phyloP scores from a whole-genome alignment of 2,329 filamentous ascomycete species.

The Colletotrichum camelliae region DNA sequence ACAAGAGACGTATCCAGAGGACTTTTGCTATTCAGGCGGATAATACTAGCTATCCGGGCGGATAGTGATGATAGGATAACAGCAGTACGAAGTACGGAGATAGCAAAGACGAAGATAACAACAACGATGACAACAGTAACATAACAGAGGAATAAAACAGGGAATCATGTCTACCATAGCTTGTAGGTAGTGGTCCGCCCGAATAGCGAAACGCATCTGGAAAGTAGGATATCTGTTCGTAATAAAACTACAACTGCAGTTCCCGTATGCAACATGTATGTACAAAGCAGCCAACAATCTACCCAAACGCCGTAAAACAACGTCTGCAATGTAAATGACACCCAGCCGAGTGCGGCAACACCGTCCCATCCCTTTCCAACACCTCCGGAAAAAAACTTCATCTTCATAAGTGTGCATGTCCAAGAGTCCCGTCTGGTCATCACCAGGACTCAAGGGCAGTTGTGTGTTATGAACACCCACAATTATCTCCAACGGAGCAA shows the following conservation, averaged over 20 bases:
- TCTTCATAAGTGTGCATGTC: constrained; percentile 20
- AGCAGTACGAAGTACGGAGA: neutral
- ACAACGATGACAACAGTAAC: neutral
- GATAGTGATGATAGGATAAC: neutral
- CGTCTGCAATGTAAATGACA: constrained; percentile 15
- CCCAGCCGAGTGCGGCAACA: constrained; percentile 17
- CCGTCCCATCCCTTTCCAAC: constrained; percentile 13
- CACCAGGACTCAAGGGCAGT: constrained; percentile 15
- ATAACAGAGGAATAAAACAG: too few relatives aligned
- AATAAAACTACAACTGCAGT: constrained; percentile 15
- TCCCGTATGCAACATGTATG: constrained; percentile 14
- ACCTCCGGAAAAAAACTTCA: constrained; percentile 11
- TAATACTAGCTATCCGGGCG: neutral
- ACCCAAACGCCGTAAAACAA: constrained; percentile 11
- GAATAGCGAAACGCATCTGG: neutral
- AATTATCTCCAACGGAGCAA: constrained; percentile 14
- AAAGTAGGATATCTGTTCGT: constrained; percentile 18
- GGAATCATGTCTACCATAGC: fast-evolving
- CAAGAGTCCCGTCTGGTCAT: constrained; percentile 21
- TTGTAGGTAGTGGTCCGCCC: fast-evolving
- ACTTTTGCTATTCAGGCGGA: neutral
- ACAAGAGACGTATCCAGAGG: neutral
- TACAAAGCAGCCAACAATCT: constrained; percentile 1
- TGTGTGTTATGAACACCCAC: constrained; percentile 12
- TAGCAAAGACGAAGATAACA: neutral